Percentiles rank a stretch among this genome's conserved stretches.
Evolutionary conservation across 1,284 basidiomycete species (phyloP).

Genomic region (Chondrostereum purpureum): DNA sequence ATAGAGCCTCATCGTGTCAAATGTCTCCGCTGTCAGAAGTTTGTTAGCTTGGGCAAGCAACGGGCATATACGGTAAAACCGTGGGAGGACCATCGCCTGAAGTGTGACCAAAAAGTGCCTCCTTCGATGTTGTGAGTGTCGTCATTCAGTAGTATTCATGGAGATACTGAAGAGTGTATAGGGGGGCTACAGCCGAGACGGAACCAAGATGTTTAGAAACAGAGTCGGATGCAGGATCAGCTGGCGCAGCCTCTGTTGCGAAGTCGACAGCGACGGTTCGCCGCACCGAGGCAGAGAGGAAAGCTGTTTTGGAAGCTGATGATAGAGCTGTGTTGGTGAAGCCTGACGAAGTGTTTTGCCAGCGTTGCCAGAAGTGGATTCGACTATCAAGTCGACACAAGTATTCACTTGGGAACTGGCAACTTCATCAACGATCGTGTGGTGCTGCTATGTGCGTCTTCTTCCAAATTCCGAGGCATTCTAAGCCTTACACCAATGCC

Average conservation of each 20-base stretch:
- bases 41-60: conserved; percentile 45
- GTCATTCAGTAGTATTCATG: neutral
- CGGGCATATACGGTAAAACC: conserved; percentile 49
- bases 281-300: conserved; percentile 38
- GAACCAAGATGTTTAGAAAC: conserved; percentile 16
- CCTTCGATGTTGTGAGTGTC: conserved; percentile 7
- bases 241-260: conserved; percentile 14
- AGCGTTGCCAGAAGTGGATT: conserved; percentile 56
- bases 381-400: conserved; percentile 31
- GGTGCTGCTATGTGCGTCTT: conserved; percentile 30
- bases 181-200: neutral
- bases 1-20: conserved; percentile 47
- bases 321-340: conserved; percentile 40
- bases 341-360: conserved; percentile 47
- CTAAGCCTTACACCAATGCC: conserved; percentile 3
- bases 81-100: conserved; percentile 50
- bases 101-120: conserved; percentile 38
- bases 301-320: conserved; percentile 46
- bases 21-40: conserved; percentile 49
- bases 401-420: conserved; percentile 49
- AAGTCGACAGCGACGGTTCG: conserved; percentile 14
- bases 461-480: conserved; percentile 7
- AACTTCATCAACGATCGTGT: conserved; percentile 40
- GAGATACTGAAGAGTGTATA: neutral
- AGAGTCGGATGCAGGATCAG: conserved; percentile 20